Base-by-base conservation (phyloP, 2,329 filamentous ascomycete species). In the Aureobasidium sp. region DNA sequence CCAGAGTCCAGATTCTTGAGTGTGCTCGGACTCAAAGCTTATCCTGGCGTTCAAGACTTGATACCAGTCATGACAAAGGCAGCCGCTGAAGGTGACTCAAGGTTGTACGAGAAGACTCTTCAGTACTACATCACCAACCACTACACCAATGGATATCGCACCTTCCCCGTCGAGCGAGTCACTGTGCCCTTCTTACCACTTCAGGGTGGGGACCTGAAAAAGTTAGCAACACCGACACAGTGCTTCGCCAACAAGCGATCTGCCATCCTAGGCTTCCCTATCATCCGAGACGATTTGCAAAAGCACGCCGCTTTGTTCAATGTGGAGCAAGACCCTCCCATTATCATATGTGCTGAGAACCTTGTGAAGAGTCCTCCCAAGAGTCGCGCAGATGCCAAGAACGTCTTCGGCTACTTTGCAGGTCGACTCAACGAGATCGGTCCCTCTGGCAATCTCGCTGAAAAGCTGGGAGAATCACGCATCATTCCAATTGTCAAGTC, bases 231-330 rank as follows among this genome's bases (percentile, higher is more conserved):
- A 0, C 92, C 93, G 0, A 84, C 82, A 1, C 83, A 86, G 63
- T 97, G 92, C 70, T 99, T 90, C 71, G 91, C 87, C 0, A 93
- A 97, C 67, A 84, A 87, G 42, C 83, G 83, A 45, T 89, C 90
- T 25, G 81, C 87, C 0, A 79, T 95, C 5, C 80, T 99, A 58
- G 90, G 90, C 0, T 97, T 96, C 69, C 80, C 86, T 29, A 87
- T 96, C 20, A 77, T 99, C 37, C 82, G 84, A 64, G 82, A 78
- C 52, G 89, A 94, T 65, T 80, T 97, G n/a, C 87, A 89, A 64
- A 77, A 82, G 12, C 90, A 97, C 77, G 90, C 91, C 17, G 79
- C 82, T 61, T 93, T 94, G 76, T 91, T 99, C 69, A 92, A 91
- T 0, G 91, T 99, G 5, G 82, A 83, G n/a, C 77, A 83, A 59